Base-by-base conservation (phyloP, 305 asterid genomes). In the Rubia tinctorum region DNA sequence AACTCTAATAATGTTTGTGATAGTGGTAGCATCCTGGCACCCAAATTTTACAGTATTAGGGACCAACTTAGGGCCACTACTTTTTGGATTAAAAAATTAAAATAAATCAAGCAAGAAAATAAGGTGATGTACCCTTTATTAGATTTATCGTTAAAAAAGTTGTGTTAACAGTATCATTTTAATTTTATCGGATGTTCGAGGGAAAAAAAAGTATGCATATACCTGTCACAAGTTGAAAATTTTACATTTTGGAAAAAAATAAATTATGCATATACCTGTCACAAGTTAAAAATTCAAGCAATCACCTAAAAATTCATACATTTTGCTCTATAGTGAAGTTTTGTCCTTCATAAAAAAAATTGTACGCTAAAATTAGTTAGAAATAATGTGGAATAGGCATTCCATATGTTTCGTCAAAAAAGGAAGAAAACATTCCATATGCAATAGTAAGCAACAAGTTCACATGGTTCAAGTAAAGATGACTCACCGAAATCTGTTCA, bases 61-160 rank as follows among this genome's bases (percentile, higher is more conserved):
- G 59, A 53, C 59, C 20, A 53, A 53, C 59, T 53, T 53, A 53
- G 59, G 59, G 59, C 59, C 59, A 53, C 59, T 18, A 17, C 55
- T 49, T 49, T 12, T 1, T 45, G 53, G 53, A 53, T 53, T 53
- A 0, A 15, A 51, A 51, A 15, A 15, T 17, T 15, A 15, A 17
- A 17, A 18, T 0, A 17, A 17, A 51, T 15, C 20, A 7, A 14
- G 56, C 3, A 14, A 47, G 18, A 12, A 11, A 30, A 30, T 30
- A 30, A 30, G 34, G 34, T 30, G 34, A 1, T 30, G 34, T 30
- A 30, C 34, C 3, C 2, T 30, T 30, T 42, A 4, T 42, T 42
- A 42, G 10, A 42, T 42, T 4, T 42, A 42, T 8, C 5, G 45
- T 42, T 42, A 30, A 30, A 30, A 30, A 30, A 30, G 3, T 30